phyloP scores from a whole-genome alignment of 306 rosid species.

The Citrullus mucosospermus region DNA sequence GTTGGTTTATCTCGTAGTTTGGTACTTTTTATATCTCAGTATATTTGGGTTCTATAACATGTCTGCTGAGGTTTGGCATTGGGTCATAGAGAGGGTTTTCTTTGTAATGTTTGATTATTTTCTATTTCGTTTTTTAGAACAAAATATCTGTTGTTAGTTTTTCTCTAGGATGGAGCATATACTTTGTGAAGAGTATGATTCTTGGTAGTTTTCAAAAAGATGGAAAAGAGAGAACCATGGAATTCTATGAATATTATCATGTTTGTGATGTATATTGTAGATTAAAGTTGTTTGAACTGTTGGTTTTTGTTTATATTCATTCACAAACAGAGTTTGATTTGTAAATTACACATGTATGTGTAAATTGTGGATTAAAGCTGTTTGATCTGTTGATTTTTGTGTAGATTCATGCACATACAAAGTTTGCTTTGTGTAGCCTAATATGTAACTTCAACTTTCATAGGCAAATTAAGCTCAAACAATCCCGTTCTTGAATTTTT shows the following conservation, averaged over 20 bases:
- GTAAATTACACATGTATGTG: too few species aligned
- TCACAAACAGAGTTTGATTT: neutral
- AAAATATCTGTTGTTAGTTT: neutral
- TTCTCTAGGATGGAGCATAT: neutral
- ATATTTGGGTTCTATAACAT: too few species aligned
- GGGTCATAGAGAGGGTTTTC: neutral
- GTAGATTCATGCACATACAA: neutral
- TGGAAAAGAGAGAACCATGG: neutral
- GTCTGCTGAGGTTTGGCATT: neutral
- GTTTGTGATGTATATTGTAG: neutral
- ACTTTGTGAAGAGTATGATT: neutral
- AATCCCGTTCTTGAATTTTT: neutral
- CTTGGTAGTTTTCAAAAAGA: neutral
- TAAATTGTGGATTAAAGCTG: neutral
- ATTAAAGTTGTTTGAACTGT: neutral
- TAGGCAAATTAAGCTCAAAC: neutral
- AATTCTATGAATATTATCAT: neutral
- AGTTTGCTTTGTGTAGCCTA: neutral
- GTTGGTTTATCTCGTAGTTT: too few species aligned
- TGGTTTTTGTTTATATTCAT: neutral
- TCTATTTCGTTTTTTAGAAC: neutral
- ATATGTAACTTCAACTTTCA: neutral
- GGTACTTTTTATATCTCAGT: too few species aligned
- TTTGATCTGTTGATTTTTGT: neutral
- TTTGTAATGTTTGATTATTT: neutral